Conservation (phyloP, 2,329 filamentous ascomycete genomes). For the Apiospora rasikravindrae region DNA sequence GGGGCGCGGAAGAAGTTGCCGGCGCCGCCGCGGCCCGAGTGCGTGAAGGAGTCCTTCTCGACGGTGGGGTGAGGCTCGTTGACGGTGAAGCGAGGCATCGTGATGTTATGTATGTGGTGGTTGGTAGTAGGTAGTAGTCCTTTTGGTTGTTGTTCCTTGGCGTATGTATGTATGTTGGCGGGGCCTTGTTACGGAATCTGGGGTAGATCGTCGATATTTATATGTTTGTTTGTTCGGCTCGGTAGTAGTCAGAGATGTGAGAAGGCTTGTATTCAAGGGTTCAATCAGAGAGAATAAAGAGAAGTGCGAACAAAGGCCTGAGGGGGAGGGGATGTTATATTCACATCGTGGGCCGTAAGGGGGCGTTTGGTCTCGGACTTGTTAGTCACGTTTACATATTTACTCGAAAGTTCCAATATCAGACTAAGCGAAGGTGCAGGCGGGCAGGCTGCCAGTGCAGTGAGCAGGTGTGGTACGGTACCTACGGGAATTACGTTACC, state of each 20-base stretch:
- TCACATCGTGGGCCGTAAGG: slow-evolving; percentile 15
- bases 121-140: neutral
- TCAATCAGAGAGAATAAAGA: neutral
- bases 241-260: neutral
- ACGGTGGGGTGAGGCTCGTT: slow-evolving; percentile 56
- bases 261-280: neutral
- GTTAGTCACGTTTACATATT: slow-evolving; percentile 11
- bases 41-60: slow-evolving; percentile 51
- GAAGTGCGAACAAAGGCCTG: neutral
- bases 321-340: slow-evolving; percentile 7
- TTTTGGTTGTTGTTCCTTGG: slow-evolving; percentile 18
- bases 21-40: slow-evolving; percentile 61
- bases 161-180: slow-evolving; percentile 26
- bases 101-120: slow-evolving; percentile 26
- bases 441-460: too few species aligned
- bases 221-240: neutral
- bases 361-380: neutral
- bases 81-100: slow-evolving; percentile 51
- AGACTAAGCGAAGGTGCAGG: neutral
- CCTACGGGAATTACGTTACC: neutral
- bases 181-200: slow-evolving; percentile 11
- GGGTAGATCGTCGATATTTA: neutral
- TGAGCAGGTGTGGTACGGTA: neutral
- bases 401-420: slow-evolving; percentile 15
- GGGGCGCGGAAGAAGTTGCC: slow-evolving; percentile 61